Evolutionary conservation across 2,329 filamentous ascomycete species (phyloP).

Genomic region (Fusarium aywerte): DNA sequence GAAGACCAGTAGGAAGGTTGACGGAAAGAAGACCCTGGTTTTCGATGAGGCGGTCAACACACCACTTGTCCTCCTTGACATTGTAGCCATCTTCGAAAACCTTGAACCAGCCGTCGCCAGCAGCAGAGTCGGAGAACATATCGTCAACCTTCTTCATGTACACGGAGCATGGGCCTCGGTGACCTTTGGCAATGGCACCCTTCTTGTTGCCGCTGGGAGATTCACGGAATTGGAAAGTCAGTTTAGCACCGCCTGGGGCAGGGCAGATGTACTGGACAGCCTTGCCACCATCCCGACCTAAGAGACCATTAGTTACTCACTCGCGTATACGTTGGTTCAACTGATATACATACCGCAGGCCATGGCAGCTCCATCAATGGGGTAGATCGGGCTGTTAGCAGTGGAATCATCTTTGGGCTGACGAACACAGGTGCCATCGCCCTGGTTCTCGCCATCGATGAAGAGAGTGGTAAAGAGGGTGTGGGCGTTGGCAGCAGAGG

Average conservation of each 20-base stretch:
- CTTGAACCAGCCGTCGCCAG: constrained; percentile 81
- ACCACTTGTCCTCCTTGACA: constrained; percentile 67
- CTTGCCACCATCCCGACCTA: constrained; percentile 57
- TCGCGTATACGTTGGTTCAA: fast-evolving
- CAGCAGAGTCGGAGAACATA: constrained; percentile 62
- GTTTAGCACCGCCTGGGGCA: constrained; percentile 61
- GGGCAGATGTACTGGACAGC: constrained; percentile 62
- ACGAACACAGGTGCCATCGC: constrained; percentile 77
- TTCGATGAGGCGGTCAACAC: constrained; percentile 73
- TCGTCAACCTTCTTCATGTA: constrained; percentile 77
- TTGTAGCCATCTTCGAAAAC: constrained; percentile 77
- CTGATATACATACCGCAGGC: constrained; percentile 69
- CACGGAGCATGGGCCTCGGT: constrained; percentile 76
- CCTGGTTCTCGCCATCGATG: constrained; percentile 70
- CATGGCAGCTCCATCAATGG: constrained; percentile 70
- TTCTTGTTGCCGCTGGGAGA: constrained; percentile 66
- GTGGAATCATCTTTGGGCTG: constrained; percentile 66
- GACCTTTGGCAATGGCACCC: constrained; percentile 67
- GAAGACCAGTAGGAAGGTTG: constrained; percentile 68
- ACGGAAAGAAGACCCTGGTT: constrained; percentile 73
- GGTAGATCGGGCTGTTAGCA: constrained; percentile 67
- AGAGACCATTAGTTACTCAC: neutral
- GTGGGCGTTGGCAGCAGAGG: constrained; percentile 61
- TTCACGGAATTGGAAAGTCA: constrained; percentile 75
- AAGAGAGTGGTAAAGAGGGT: constrained; percentile 73